Conservation (phyloP, 305 asterid species). For the Solanum hybrid region DNA sequence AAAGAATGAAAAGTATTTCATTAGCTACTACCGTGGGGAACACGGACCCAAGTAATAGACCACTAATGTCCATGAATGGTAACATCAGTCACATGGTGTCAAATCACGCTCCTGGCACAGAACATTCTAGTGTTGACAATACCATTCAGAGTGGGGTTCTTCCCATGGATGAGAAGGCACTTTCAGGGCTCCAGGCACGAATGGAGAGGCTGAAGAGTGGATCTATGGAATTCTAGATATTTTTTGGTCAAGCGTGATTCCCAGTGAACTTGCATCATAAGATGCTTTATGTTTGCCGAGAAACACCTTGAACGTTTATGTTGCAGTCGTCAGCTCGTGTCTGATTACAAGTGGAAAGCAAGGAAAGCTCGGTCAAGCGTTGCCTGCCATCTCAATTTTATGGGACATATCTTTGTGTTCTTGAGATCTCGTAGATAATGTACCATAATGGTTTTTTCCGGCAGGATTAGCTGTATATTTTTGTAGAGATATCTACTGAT, state of each 20-base stretch:
- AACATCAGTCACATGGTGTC: slow-evolving; percentile 23
- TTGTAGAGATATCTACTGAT: slow-evolving; percentile 1
- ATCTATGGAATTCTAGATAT: slow-evolving; percentile 39
- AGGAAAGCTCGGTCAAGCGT: neutral
- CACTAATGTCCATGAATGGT: slow-evolving; percentile 52
- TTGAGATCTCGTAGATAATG: neutral
- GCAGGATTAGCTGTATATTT: slow-evolving; percentile 7
- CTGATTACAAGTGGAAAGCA: neutral
- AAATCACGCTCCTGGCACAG: slow-evolving; percentile 30
- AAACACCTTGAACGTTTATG: neutral
- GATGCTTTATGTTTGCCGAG: neutral
- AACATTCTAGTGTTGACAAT: slow-evolving; percentile 32
- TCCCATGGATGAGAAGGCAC: slow-evolving; percentile 97
- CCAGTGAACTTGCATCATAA: neutral
- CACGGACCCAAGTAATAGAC: slow-evolving; percentile 50
- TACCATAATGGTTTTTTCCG: neutral
- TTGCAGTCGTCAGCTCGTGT: neutral
- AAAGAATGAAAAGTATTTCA: slow-evolving; percentile 97
- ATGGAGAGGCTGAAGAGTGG: slow-evolving; percentile 96
- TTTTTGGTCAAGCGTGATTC: neutral
- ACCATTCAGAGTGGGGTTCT: slow-evolving; percentile 58
- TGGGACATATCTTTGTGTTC: neutral
- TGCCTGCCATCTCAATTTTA: neutral
- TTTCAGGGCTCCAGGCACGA: slow-evolving; percentile 98
- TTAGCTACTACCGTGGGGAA: slow-evolving; percentile 66